A percentile compares a stretch with the other conserved stretches of the same genome.
phyloP scores from a whole-genome alignment of 139 green algal genomes.

The Desmodesmus armatus region DNA sequence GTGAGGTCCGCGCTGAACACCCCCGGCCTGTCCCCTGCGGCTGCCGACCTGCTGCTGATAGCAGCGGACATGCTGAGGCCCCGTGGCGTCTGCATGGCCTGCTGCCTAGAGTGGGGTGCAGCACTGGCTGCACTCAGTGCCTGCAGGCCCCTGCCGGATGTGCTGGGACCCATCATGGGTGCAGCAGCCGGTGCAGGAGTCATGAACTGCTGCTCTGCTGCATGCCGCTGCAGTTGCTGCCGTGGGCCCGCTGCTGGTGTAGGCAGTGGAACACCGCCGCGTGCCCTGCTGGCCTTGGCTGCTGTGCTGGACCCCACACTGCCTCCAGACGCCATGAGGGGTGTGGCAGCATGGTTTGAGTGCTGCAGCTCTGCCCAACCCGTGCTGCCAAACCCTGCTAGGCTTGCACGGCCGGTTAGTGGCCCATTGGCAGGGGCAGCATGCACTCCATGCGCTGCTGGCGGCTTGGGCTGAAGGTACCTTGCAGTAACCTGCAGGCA shows the following conservation, averaged over 20 bases:
- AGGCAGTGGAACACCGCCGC: background rate
- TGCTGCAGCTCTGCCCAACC: slow-evolving; percentile 40
- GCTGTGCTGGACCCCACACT: background rate
- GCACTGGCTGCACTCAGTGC: background rate
- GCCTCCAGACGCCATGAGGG: slow-evolving; percentile 1
- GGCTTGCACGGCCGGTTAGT: background rate
- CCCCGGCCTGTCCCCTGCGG: background rate
- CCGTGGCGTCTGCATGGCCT: slow-evolving; percentile 26
- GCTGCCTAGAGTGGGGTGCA: background rate
- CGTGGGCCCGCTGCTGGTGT: background rate
- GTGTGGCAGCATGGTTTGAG: background rate
- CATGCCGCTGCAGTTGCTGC: background rate
- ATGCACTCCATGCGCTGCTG: background rate
- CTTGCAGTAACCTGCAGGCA: background rate
- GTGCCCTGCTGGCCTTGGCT: background rate
- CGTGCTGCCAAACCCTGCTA: slow-evolving; percentile 1
- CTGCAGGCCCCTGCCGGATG: too few species aligned
- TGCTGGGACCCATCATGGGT: too few species aligned
- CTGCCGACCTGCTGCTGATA: background rate
- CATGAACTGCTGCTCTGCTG: background rate
- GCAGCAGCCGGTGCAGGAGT: too few species aligned
- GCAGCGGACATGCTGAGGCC: background rate
- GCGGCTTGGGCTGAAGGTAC: slow-evolving; percentile 24
- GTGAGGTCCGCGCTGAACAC: too few species aligned
- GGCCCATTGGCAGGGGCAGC: background rate